Percentiles rank a stretch among this genome's conserved stretches.
These are phyloP conservation scores for Arthrobotrys musiformis DNA, from an alignment of 2,329 filamentous ascomycete genomes.

Conservation along the genomic window DNA sequence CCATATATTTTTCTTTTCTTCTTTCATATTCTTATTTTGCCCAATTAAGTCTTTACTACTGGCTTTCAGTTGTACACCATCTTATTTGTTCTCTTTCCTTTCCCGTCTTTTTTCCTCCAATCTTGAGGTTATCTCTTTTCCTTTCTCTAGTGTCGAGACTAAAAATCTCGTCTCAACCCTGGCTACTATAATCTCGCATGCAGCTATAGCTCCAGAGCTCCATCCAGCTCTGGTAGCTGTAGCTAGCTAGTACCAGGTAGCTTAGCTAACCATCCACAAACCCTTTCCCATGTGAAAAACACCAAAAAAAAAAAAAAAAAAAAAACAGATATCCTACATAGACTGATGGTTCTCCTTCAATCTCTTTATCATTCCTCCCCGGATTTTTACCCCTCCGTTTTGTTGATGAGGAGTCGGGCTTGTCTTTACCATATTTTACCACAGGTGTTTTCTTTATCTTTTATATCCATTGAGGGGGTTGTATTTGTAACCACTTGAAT, in stretches of 20 bases:
- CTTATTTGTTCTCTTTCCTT: background rate
- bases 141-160: background rate
- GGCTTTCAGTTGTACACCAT: conserved; percentile 1
- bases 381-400: background rate
- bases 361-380: background rate
- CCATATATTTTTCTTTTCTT: conserved; percentile 1
- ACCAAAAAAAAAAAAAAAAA: too few species aligned
- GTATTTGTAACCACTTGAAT: background rate
- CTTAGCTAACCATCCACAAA: background rate
- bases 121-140: background rate
- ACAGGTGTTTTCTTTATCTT: background rate
- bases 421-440: background rate
- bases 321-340: conserved; percentile 6
- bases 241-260: background rate
- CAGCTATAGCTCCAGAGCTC: conserved; percentile 6
- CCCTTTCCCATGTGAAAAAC: background rate
- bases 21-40: background rate
- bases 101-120: background rate
- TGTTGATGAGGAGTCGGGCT: background rate
- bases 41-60: background rate
- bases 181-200: conserved; percentile 3
- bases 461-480: background rate
- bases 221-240: background rate
- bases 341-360: background rate
- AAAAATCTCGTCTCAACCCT: background rate